These are phyloP conservation scores for Turnera subulata DNA, from an alignment of 345 rosid species.

Conservation along the genomic window DNA sequence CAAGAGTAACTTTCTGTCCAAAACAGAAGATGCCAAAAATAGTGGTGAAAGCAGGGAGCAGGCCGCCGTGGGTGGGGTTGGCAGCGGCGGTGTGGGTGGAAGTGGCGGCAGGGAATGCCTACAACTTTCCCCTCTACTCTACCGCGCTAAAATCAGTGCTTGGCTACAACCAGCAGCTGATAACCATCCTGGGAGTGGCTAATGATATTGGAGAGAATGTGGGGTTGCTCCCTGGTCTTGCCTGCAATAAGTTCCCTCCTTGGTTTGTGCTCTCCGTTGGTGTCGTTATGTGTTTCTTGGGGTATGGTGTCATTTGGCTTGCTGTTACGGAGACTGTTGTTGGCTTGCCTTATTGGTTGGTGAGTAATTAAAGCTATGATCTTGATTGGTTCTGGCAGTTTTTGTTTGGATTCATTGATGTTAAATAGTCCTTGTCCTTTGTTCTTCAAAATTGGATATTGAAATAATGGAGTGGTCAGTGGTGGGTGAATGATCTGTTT, in stretches of 20 bases:
- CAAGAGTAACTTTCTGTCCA: too few relatives aligned
- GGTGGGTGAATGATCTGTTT: too few relatives aligned
- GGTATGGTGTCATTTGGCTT: conserved; percentile 90
- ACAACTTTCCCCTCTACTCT: conserved; percentile 84
- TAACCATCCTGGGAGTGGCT: conserved; percentile 89
- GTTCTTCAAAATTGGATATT: background rate
- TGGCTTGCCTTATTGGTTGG: conserved; percentile 82
- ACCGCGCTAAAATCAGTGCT: conserved; percentile 64
- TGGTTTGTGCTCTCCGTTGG: conserved; percentile 81
- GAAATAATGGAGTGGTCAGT: too few relatives aligned
- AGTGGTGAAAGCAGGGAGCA: conserved; percentile 66
- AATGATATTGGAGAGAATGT: conserved; percentile 86
- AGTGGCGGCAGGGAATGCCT: conserved; percentile 57
- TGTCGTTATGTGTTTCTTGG: conserved; percentile 60
- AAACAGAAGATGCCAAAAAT: conserved; percentile 32
- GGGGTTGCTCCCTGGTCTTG: conserved; percentile 80
- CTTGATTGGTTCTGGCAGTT: background rate
- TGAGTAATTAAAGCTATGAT: conserved; percentile 19
- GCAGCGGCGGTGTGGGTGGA: conserved; percentile 94
- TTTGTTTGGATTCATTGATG: background rate
- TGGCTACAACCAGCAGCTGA: conserved; percentile 75
- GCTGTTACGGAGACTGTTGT: conserved; percentile 54
- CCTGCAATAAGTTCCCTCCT: conserved; percentile 86
- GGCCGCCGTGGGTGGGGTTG: conserved; percentile 96
- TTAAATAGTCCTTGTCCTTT: background rate